Conservation (phyloP, 306 rosid species). For the Biancaea sappan region DNA sequence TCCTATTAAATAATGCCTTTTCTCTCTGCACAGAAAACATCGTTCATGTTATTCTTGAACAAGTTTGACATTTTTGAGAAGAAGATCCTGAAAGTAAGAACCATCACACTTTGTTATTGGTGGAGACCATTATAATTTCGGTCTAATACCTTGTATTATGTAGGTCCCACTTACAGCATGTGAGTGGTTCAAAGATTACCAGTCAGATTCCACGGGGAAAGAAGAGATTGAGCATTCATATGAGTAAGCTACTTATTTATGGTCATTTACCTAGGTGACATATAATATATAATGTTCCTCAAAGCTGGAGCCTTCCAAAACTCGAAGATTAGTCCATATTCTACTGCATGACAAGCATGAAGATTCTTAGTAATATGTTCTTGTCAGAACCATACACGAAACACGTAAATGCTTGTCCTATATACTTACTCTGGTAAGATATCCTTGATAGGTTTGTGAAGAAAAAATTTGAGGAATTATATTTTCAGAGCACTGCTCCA, state of each 20-base stretch:
- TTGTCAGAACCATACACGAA: background rate
- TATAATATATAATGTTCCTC: constrained; percentile 19
- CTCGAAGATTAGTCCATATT: background rate
- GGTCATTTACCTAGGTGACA: background rate
- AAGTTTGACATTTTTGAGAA: constrained; percentile 96
- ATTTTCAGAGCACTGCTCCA: constrained; percentile 83
- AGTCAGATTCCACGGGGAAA: constrained; percentile 83
- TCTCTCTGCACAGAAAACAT: constrained; percentile 72
- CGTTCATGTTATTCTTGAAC: constrained; percentile 94
- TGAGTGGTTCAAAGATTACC: constrained; percentile 93
- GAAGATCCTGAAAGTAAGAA: constrained; percentile 77
- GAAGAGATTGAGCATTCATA: constrained; percentile 92
- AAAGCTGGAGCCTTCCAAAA: constrained; percentile 22
- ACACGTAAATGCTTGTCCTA: background rate
- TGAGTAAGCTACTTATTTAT: constrained; percentile 61
- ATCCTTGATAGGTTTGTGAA: constrained; percentile 72
- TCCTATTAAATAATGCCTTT: constrained; percentile 25
- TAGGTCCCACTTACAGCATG: constrained; percentile 88
- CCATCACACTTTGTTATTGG: constrained; percentile 19
- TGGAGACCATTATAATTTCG: constrained; percentile 34
- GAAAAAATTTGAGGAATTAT: constrained; percentile 92
- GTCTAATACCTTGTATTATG: constrained; percentile 40
- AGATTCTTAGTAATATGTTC: background rate
- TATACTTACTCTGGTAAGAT: background rate
- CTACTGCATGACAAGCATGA: background rate